Evolutionary conservation across 2,329 filamentous ascomycete species (phyloP).

Genomic region (Fusarium acutatum): DNA sequence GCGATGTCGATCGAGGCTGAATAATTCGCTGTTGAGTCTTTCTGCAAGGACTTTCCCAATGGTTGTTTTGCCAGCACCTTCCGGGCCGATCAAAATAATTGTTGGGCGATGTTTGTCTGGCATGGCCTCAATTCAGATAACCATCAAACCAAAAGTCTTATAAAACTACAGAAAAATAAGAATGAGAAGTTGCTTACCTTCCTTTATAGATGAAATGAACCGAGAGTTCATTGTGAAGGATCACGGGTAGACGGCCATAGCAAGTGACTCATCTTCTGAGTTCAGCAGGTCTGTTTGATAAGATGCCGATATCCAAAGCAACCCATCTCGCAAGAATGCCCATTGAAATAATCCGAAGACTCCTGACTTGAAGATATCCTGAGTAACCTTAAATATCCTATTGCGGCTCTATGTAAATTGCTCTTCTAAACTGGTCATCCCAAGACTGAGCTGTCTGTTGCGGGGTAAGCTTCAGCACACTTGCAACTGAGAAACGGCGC

Average conservation of each 20-base stretch:
- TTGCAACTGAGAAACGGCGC: no score
- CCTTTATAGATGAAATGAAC: background rate
- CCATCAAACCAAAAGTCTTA: rapidly evolving
- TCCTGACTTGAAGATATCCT: no score
- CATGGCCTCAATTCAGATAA: rapidly evolving
- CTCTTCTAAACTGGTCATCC: no score
- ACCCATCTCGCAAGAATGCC: rapidly evolving
- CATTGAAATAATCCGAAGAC: rapidly evolving
- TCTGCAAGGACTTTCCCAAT: background rate
- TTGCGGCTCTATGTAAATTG: no score
- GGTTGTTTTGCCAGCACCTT: background rate
- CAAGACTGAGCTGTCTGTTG: no score
- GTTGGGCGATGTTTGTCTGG: background rate
- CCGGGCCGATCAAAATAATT: background rate
- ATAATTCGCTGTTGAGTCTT: rapidly evolving
- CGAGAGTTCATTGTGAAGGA: background rate
- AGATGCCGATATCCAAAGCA: background rate
- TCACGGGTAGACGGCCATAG: background rate
- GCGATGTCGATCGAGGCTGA: background rate
- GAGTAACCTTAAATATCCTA: no score
- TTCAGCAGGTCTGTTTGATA: background rate
- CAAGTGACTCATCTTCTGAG: background rate
- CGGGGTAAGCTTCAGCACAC: no score
- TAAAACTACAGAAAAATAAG: no score
- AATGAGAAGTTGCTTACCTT: rapidly evolving